Conservation (phyloP, 2,329 filamentous ascomycete species). For the Aspergillus transmontanensis region DNA sequence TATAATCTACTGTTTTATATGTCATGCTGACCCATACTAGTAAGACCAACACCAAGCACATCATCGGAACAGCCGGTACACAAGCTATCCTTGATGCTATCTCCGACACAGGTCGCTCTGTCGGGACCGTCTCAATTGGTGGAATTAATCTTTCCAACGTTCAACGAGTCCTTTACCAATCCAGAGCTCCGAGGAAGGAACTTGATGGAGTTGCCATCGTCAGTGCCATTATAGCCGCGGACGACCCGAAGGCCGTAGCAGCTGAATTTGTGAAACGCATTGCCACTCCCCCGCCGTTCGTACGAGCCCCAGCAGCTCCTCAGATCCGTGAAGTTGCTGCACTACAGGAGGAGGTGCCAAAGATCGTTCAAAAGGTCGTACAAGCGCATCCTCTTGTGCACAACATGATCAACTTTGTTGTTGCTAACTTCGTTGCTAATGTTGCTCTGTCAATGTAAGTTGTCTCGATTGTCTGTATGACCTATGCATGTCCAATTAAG, state of each 20-base stretch:
- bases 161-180: slow-evolving; percentile 74
- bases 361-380: slow-evolving; percentile 63
- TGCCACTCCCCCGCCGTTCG: slow-evolving; percentile 39
- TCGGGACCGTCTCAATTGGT: slow-evolving; percentile 75
- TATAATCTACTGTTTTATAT: neutral
- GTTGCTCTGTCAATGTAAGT: slow-evolving; percentile 72
- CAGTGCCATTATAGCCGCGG: slow-evolving; percentile 78
- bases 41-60: slow-evolving; percentile 83
- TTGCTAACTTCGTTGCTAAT: slow-evolving; percentile 93
- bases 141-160: slow-evolving; percentile 79
- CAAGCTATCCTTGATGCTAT: slow-evolving; percentile 67
- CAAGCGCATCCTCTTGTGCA: slow-evolving; percentile 74
- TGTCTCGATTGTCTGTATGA: neutral
- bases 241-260: slow-evolving; percentile 67
- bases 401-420: slow-evolving; percentile 97
- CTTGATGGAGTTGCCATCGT: slow-evolving; percentile 86
- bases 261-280: slow-evolving; percentile 61
- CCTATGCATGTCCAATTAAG: neutral
- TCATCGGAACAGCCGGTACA: slow-evolving; percentile 74
- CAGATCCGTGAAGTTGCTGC: slow-evolving; percentile 29
- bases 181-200: slow-evolving; percentile 56
- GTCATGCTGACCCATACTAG: slow-evolving; percentile 43
- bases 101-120: slow-evolving; percentile 43
- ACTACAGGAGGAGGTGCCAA: slow-evolving; percentile 41
- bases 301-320: slow-evolving; percentile 30